A percentile compares a stretch with the other conserved stretches of the same genome.
phyloP scores from a whole-genome alignment of 2,329 filamentous ascomycete genomes.

The Nemania sp. region DNA sequence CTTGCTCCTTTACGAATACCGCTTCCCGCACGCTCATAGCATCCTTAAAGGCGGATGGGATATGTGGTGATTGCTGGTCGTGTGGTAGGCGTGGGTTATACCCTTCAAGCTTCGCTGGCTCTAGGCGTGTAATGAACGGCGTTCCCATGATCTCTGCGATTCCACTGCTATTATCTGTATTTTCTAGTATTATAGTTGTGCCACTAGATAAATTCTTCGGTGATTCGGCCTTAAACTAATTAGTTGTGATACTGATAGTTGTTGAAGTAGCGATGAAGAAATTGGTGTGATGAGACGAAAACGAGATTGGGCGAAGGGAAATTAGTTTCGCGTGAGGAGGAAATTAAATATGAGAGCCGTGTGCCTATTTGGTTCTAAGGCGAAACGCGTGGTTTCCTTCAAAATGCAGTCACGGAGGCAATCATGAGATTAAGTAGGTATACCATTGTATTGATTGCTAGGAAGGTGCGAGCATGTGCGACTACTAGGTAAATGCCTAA shows the following conservation, averaged over 20 bases:
- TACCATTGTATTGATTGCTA: neutral
- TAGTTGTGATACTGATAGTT: constrained; percentile 1
- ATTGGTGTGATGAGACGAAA: neutral
- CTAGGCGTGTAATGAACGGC: constrained; percentile 62
- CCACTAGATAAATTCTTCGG: neutral
- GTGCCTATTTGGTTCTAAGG: neutral
- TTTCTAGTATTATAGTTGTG: neutral
- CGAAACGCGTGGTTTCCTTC: neutral
- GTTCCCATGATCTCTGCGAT: constrained; percentile 57
- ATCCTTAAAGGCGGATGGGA: constrained; percentile 70
- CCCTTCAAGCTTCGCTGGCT: constrained; percentile 62
- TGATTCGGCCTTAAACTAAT: neutral
- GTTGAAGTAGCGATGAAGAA: neutral
- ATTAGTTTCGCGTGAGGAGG: neutral
- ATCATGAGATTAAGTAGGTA: neutral
- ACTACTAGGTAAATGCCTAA: neutral
- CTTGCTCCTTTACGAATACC: constrained; percentile 72
- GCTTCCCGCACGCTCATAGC: constrained; percentile 71
- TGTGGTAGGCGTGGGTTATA: constrained; percentile 58
- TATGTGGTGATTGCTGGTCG: constrained; percentile 58
- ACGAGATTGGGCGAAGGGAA: neutral
- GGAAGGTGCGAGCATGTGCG: neutral
- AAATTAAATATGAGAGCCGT: neutral
- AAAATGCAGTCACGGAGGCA: neutral
- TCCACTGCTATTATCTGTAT: neutral